phyloP scores from a whole-genome alignment of 192 early-diverging fungal species.

The Backusella circina region DNA sequence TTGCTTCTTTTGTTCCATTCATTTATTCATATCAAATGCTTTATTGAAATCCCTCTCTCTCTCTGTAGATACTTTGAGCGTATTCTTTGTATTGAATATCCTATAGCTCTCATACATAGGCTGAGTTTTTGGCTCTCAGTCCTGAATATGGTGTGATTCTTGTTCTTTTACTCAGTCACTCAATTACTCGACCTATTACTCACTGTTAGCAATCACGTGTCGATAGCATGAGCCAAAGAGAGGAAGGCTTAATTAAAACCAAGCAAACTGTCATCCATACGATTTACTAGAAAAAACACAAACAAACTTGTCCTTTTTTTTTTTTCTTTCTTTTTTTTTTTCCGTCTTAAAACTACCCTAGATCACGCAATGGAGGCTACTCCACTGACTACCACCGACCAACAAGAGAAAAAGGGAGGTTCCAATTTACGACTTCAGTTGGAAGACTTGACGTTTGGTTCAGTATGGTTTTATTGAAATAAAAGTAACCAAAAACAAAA shows the following conservation, averaged over 20 bases:
- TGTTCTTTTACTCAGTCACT: background rate
- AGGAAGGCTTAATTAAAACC: background rate
- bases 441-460: conserved; percentile 24
- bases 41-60: no score
- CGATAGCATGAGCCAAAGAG: background rate
- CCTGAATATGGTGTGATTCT: no score
- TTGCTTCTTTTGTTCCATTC: no score
- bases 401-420: background rate
- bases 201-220: background rate
- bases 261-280: background rate
- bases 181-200: background rate
- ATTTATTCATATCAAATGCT: no score
- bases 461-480: conserved; percentile 4
- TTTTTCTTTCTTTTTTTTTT: background rate
- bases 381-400: background rate
- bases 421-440: conserved; percentile 22
- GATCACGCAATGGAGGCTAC: background rate
- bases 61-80: no score
- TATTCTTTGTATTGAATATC: no score
- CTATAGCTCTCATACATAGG: no score
- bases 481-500: background rate
- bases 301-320: background rate
- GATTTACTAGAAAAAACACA: background rate
- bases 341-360: background rate
- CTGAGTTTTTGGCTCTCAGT: no score